Evolutionary conservation across 2,329 filamentous ascomycete genomes (phyloP).

Genomic region (Colletotrichum neosansevieriae): DNA sequence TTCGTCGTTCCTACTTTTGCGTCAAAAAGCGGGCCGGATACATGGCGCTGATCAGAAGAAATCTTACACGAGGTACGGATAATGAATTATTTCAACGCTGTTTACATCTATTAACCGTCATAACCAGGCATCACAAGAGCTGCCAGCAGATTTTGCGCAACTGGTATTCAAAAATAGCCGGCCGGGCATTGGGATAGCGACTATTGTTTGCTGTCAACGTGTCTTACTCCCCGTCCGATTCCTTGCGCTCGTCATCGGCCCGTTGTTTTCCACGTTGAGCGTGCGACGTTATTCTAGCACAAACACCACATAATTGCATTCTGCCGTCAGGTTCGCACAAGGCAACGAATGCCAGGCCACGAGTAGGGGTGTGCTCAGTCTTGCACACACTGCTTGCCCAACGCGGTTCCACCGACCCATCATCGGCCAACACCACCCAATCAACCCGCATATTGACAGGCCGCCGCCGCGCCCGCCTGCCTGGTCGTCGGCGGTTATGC

Average conservation of each 20-base stretch:
- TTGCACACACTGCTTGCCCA: slow-evolving; percentile 16
- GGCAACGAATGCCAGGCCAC: not conserved
- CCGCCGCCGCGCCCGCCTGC: slow-evolving; percentile 27
- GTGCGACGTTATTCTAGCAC: slow-evolving; percentile 8
- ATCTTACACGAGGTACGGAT: not conserved
- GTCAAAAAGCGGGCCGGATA: not conserved
- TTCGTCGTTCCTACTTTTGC: slow-evolving; percentile 8
- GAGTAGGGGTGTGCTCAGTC: slow-evolving; percentile 1
- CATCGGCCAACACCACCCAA: slow-evolving; percentile 25
- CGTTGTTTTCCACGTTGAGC: not conserved
- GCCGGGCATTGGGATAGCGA: not conserved
- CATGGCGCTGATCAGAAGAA: slow-evolving; percentile 4
- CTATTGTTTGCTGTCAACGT: slow-evolving; percentile 4
- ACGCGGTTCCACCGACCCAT: slow-evolving; percentile 17
- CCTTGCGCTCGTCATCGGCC: slow-evolving; percentile 13
- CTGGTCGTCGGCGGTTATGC: slow-evolving; percentile 38
- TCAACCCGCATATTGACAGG: slow-evolving; percentile 23
- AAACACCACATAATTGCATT: not conserved
- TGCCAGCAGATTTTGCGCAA: slow-evolving; percentile 24
- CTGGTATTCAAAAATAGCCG: not conserved
- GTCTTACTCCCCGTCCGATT: no score
- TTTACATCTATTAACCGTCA: not conserved
- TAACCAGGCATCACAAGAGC: not conserved
- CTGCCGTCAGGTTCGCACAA: slow-evolving; percentile 3
- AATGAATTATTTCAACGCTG: not conserved